Evolutionary conservation across 2,329 filamentous ascomycete genomes (phyloP).

Genomic region (Alternaria postmessia): DNA sequence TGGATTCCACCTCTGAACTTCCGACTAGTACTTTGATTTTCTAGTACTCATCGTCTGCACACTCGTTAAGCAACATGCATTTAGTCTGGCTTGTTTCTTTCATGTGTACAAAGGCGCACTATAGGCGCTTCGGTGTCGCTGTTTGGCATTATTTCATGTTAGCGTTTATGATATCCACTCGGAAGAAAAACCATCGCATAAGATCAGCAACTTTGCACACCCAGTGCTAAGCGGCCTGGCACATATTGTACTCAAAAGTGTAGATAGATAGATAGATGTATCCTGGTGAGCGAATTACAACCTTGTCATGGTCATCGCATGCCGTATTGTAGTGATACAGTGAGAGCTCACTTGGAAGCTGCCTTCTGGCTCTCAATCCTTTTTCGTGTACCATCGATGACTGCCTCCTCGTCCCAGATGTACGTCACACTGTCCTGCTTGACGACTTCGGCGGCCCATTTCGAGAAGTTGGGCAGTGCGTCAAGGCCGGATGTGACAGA

Average conservation of each 20-base stretch:
- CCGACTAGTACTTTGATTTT: background rate
- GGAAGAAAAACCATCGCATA: slow-evolving; percentile 9
- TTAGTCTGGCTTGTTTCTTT: background rate
- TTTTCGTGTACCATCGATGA: slow-evolving; percentile 29
- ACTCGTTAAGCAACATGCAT: slow-evolving; percentile 1
- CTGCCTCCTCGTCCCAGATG: slow-evolving; percentile 43
- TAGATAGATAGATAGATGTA: slow-evolving; percentile 9
- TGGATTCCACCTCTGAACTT: background rate
- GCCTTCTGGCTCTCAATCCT: slow-evolving; percentile 38
- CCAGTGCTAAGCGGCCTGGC: background rate
- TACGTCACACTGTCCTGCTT: slow-evolving; percentile 70
- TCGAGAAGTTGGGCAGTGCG: slow-evolving; percentile 70
- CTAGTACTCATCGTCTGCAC: slow-evolving; percentile 20
- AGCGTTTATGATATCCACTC: slow-evolving; percentile 25
- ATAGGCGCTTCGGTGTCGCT: slow-evolving; percentile 10
- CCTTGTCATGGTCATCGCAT: slow-evolving; percentile 3
- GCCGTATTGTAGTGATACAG: background rate
- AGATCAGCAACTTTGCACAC: background rate
- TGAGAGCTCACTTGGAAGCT: slow-evolving; percentile 22
- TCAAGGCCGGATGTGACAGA: slow-evolving; percentile 59
- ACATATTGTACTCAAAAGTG: slow-evolving; percentile 12
- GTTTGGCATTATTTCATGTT: slow-evolving; percentile 12
- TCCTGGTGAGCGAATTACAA: background rate
- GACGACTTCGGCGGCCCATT: slow-evolving; percentile 69
- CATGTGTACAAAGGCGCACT: background rate